phyloP scores from a whole-genome alignment of 192 early-diverging fungal species.

The Backusella psychrophila region DNA sequence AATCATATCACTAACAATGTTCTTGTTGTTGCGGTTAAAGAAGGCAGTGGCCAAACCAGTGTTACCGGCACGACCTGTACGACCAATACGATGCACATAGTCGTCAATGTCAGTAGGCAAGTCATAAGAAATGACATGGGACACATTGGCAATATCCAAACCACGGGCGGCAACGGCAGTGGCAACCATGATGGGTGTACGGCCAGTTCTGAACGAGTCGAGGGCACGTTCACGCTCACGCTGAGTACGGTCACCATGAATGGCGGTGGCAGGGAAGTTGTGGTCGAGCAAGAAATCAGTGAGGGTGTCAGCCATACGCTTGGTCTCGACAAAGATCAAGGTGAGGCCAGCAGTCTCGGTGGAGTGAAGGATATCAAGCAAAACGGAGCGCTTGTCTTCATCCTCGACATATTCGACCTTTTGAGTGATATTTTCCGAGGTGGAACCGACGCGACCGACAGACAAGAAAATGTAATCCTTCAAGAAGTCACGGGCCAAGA shows the following conservation, averaged over 20 bases:
- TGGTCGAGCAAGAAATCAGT: constrained; percentile 78
- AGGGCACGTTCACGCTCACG: constrained; percentile 68
- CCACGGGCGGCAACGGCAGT: constrained; percentile 88
- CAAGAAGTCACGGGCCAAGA: constrained; percentile 84
- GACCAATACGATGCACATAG: constrained; percentile 84
- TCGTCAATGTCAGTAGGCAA: constrained; percentile 81
- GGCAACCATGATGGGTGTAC: constrained; percentile 74
- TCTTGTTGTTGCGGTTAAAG: constrained; percentile 89
- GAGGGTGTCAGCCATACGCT: constrained; percentile 91
- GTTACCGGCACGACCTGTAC: constrained; percentile 97
- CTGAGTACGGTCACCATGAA: constrained; percentile 72
- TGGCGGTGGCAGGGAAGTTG: constrained; percentile 73
- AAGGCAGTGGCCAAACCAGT: constrained; percentile 91
- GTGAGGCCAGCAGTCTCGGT: constrained; percentile 67
- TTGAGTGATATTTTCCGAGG: constrained; percentile 97
- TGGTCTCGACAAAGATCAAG: constrained; percentile 97
- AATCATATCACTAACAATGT: constrained; percentile 79
- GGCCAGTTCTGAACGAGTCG: constrained; percentile 58
- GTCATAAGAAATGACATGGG: constrained; percentile 88
- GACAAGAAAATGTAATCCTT: constrained; percentile 84
- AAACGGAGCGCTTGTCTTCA: constrained; percentile 88
- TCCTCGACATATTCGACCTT: constrained; percentile 92
- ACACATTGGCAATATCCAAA: constrained; percentile 87
- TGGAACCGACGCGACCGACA: constrained; percentile 93
- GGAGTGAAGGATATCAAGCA: constrained; percentile 81